Base-by-base conservation (phyloP, 129 eudicot species). In the Tagetes erecta region DNA sequence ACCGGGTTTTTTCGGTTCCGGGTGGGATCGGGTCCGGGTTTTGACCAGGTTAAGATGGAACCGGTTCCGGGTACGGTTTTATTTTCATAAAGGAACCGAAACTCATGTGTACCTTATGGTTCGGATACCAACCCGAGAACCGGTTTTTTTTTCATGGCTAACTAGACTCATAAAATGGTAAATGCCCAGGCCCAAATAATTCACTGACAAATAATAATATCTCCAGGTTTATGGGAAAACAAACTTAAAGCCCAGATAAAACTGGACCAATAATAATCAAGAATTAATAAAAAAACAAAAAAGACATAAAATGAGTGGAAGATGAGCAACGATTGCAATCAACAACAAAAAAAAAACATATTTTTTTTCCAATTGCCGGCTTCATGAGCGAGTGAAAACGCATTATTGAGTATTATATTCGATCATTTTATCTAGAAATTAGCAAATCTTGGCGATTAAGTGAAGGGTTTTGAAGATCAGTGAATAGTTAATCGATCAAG, bases 261-360 rank as follows among this genome's bases (percentile, higher is more conserved):
- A 7, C 13, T 70, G 77, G 59, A 75, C 81, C 81, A 81, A 76
- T 70, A 64, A 70, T 44, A 30, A 65, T 31, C 76, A 55, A 80
- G 64, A 56, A 68, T 27, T 12, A 50, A 11, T 57, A 39, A 34
- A 59, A 45, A 38, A 8, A 70, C 35, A 37, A 47, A 4, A 14
- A 20, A 3, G 6, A 42, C n/a, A 53, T 14, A 72, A 77, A 83
- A 80, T 83, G 80, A 75, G 87, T 83, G 86, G 91, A 80, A 81
- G 83, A 70, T 66, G 27, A 76, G 52, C 77, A 73, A 77, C 66
- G 63, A 63, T 75, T 52, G 79, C 80, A 69, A 71, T 73, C 82
- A 71, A 68, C 58, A 68, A 39, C 6, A n/a, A 68, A 51, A 10
- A 20, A 1, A 10, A 20, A 20, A 20, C 27, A 20, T 20, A 20